These are phyloP conservation scores for Rhynchospora pubera DNA, from an alignment of 176 grass and related monocot species.

Conservation along the genomic window DNA sequence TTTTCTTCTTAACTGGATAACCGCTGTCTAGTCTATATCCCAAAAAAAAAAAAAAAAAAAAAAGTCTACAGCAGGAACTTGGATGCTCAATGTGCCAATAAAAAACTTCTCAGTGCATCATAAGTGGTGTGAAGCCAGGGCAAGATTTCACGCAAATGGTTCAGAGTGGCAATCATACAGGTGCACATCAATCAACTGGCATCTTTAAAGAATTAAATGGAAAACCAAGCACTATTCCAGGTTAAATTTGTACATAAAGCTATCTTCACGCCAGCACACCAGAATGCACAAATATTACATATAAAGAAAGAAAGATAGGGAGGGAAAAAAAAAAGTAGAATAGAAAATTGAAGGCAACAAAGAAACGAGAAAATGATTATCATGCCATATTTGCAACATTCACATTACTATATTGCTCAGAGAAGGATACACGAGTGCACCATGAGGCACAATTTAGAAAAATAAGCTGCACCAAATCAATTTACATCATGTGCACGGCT, in stretches of 20 bases:
- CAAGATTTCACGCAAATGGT: too few relatives aligned
- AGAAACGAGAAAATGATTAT: background rate
- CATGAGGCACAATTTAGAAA: slow-evolving; percentile 3
- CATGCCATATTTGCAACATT: slow-evolving; percentile 25
- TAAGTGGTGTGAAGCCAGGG: too few relatives aligned
- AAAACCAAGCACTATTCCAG: background rate
- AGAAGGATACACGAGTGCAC: slow-evolving; percentile 16
- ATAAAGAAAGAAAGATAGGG: background rate
- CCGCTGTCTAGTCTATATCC: too few relatives aligned
- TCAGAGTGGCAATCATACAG: too few relatives aligned
- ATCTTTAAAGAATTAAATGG: background rate
- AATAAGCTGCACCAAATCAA: slow-evolving; percentile 29
- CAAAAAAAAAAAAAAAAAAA: too few relatives aligned
- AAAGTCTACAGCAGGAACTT: background rate
- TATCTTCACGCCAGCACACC: background rate
- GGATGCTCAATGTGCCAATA: background rate
- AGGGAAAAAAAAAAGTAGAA: background rate
- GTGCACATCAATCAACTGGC: too few relatives aligned
- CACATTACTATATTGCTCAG: slow-evolving; percentile 27
- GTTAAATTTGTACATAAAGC: background rate
- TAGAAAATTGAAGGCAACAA: background rate
- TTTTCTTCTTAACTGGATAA: too few relatives aligned
- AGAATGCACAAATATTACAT: slow-evolving; percentile 8
- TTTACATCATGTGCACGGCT: slow-evolving; percentile 24
- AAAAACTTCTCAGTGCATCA: too few relatives aligned